These are phyloP conservation scores for Hypoxylon subgilvum DNA, from an alignment of 495 filamentous ascomycete species.

Conservation along the genomic window DNA sequence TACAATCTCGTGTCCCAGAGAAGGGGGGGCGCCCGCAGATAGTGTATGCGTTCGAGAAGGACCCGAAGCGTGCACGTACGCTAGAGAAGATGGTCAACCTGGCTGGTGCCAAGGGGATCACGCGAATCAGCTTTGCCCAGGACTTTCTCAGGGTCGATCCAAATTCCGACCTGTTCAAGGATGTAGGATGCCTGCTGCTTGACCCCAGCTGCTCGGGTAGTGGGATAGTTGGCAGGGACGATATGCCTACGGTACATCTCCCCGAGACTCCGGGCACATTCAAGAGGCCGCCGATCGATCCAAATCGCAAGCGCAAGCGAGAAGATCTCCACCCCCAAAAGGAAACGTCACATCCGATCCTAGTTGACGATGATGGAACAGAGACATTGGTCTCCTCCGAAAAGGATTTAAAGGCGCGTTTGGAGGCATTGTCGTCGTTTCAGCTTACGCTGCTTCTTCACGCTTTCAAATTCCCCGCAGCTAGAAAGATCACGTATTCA, in stretches of 20 bases:
- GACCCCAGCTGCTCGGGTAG: conserved; percentile 95
- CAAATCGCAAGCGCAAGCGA: conserved; percentile 48
- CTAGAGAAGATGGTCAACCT: conserved; percentile 80
- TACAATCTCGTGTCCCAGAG: conserved; percentile 46
- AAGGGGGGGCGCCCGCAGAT: conserved; percentile 41
- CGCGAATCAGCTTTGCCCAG: conserved; percentile 68
- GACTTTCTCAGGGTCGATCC: conserved; percentile 84
- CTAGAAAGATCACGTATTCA: conserved; percentile 80
- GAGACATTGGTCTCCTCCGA: conserved; percentile 51
- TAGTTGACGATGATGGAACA: conserved; percentile 58
- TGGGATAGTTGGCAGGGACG: conserved; percentile 88
- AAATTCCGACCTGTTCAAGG: conserved; percentile 49
- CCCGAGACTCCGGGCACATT: conserved; percentile 52
- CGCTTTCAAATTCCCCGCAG: conserved; percentile 81
- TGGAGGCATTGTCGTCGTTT: conserved; percentile 74
- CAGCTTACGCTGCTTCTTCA: conserved; percentile 79
- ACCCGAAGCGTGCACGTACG: conserved; percentile 67
- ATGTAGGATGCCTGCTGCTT: conserved; percentile 76
- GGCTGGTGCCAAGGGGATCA: conserved; percentile 70
- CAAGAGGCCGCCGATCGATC: conserved; percentile 24
- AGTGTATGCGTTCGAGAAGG: conserved; percentile 75
- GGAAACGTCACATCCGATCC: conserved; percentile 39
- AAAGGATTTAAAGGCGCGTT: conserved; percentile 57
- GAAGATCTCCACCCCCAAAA: conserved; percentile 38
- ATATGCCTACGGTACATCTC: conserved; percentile 65